A percentile compares a stretch with the other conserved stretches of the same genome.
These are phyloP conservation scores for Paramecium bursaria DNA, from an alignment of 73 alveolate genomes.

Conservation along the genomic window DNA sequence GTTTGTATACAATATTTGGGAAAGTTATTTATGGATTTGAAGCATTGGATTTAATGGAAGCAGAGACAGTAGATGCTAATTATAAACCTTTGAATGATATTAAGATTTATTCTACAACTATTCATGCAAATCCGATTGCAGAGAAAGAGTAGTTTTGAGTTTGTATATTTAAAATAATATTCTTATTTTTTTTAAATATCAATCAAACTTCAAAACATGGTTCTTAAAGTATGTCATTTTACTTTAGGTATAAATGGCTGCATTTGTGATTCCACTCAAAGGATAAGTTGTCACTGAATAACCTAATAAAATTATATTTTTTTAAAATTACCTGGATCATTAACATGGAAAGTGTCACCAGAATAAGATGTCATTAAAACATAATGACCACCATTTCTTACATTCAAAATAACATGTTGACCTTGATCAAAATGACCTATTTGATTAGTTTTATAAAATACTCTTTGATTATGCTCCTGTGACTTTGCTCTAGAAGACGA, in stretches of 20 bases:
- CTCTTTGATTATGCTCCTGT: conserved; percentile 32
- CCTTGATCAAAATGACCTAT: conserved; percentile 58
- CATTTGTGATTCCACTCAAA: background rate
- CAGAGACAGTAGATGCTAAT: conserved; percentile 78
- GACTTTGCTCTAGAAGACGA: conserved; percentile 10
- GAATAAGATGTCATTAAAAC: conserved; percentile 72
- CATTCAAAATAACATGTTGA: conserved; percentile 69
- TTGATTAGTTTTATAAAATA: background rate
- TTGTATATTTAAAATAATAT: background rate
- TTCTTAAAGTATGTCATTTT: conserved; percentile 19
- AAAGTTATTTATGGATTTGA: conserved; percentile 80
- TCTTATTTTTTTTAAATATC: no score
- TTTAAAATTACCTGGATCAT: conserved; percentile 74
- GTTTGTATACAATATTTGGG: conserved; percentile 76
- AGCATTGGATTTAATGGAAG: conserved; percentile 74
- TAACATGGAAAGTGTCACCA: conserved; percentile 69
- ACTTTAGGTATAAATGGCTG: background rate
- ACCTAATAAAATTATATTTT: no score
- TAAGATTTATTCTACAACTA: conserved; percentile 62
- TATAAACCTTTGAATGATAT: conserved; percentile 75
- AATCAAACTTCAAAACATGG: conserved; percentile 31
- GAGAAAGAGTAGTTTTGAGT: conserved; percentile 68
- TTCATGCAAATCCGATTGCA: conserved; percentile 84
- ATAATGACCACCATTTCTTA: conserved; percentile 78
- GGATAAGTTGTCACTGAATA: conserved; percentile 14